Evolutionary conservation across 441 rosid genomes (phyloP).

Genomic region (Populus hybrid): DNA sequence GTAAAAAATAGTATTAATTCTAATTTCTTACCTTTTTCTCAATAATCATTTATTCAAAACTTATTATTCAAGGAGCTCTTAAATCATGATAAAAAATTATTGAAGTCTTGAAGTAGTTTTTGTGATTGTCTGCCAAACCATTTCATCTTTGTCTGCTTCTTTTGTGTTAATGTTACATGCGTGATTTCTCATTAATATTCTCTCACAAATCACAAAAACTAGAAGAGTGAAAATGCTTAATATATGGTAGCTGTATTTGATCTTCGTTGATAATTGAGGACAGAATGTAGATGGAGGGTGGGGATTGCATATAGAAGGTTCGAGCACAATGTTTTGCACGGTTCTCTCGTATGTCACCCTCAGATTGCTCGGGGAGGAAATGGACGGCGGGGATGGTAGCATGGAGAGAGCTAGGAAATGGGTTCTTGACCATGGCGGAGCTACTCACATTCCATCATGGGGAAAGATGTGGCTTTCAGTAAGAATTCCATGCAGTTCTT

Average conservation of each 20-base stretch:
- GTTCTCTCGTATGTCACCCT: conserved; percentile 68
- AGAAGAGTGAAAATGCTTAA: too few species aligned
- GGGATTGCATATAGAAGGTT: conserved; percentile 94
- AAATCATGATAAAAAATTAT: too few species aligned
- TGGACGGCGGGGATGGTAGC: conserved; percentile 66
- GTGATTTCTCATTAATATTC: too few species aligned
- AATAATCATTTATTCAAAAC: too few species aligned
- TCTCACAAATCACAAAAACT: too few species aligned
- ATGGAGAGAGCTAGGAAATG: conserved; percentile 74
- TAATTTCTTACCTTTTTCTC: too few species aligned
- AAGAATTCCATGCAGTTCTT: conserved; percentile 7
- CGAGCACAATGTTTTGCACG: conserved; percentile 85
- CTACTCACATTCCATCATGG: conserved; percentile 82
- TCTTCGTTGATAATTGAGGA: not conserved
- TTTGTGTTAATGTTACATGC: too few species aligned
- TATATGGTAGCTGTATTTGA: not conserved
- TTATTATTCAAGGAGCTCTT: too few species aligned
- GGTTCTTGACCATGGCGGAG: conserved; percentile 83
- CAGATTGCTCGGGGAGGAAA: conserved; percentile 82
- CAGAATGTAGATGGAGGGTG: conserved; percentile 84
- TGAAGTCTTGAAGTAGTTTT: too few species aligned
- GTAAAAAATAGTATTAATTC: too few species aligned
- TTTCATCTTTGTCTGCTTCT: too few species aligned
- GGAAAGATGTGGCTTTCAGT: conserved; percentile 97
- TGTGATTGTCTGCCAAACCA: too few species aligned